Percentiles rank a stretch among this genome's conserved stretches.
These are phyloP conservation scores for Clonostachys byssicola DNA, from an alignment of 2,329 filamentous ascomycete genomes.

Conservation along the genomic window DNA sequence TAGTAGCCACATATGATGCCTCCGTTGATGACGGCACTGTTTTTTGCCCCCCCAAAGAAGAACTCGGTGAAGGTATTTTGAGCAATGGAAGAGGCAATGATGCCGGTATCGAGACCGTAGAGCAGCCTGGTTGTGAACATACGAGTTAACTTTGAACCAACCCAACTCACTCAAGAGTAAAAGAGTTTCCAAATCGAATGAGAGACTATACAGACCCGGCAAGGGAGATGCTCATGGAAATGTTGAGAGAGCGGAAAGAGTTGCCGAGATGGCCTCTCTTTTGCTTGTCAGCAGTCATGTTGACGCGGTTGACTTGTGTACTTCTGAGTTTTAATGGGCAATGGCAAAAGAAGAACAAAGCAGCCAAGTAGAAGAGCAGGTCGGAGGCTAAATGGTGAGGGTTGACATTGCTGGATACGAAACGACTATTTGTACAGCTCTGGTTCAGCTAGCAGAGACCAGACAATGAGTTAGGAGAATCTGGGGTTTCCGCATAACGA, in stretches of 20 bases:
- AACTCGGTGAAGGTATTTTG: constrained; percentile 22
- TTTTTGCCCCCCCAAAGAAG: constrained; percentile 17
- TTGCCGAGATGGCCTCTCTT: constrained; percentile 4
- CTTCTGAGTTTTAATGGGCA: too few relatives aligned
- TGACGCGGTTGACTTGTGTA: too few relatives aligned
- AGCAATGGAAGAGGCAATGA: constrained; percentile 26
- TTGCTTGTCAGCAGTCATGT: too few relatives aligned
- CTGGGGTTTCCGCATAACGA: too few relatives aligned
- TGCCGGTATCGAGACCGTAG: constrained; percentile 6
- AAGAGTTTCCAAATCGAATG: neutral
- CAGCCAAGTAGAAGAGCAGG: too few relatives aligned
- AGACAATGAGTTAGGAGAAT: too few relatives aligned
- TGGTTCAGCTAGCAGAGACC: too few relatives aligned
- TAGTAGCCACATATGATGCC: constrained; percentile 24
- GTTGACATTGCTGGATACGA: too few relatives aligned
- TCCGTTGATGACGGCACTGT: constrained; percentile 14
- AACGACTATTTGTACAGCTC: too few relatives aligned
- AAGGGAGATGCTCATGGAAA: constrained; percentile 4
- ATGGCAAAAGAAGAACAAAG: too few relatives aligned
- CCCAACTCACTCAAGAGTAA: too few relatives aligned
- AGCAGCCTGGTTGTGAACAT: neutral
- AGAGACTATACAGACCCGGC: neutral
- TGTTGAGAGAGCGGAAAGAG: constrained; percentile 1
- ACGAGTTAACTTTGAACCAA: neutral
- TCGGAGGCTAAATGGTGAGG: too few relatives aligned